Conservation (phyloP, 148 eudicot species). For the Arbutus unedo region DNA sequence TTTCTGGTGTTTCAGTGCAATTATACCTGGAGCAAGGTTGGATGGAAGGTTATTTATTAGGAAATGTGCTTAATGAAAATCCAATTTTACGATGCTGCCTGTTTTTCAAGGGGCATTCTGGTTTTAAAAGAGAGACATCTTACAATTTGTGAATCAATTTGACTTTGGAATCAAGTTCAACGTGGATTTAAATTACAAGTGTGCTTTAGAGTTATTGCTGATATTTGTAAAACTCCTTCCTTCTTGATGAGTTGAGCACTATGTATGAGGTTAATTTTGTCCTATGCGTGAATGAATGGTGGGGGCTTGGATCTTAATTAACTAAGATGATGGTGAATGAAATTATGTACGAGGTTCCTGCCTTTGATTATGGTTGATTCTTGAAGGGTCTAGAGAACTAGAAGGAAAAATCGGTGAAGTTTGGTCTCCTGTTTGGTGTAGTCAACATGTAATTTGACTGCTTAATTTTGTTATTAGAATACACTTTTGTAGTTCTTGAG, state of each 20-base stretch:
- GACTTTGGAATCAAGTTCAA: background rate
- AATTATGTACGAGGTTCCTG: background rate
- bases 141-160: background rate
- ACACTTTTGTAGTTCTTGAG: background rate
- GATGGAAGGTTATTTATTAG: background rate
- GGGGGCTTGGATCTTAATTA: no score
- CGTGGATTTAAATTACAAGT: background rate
- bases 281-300: no score
- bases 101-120: background rate
- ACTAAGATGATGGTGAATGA: no score
- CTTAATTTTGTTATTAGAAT: background rate
- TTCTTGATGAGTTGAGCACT: background rate
- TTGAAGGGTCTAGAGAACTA: background rate
- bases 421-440: background rate
- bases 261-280: no score
- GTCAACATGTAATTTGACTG: background rate
- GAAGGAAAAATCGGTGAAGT: background rate
- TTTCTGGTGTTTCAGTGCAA: background rate
- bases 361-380: constrained; percentile 1
- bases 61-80: background rate
- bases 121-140: background rate
- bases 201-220: background rate
- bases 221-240: background rate
- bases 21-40: background rate
- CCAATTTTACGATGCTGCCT: background rate